Base-by-base conservation (phyloP, 2,329 filamentous ascomycete genomes). In the Monosporascus ibericus region DNA sequence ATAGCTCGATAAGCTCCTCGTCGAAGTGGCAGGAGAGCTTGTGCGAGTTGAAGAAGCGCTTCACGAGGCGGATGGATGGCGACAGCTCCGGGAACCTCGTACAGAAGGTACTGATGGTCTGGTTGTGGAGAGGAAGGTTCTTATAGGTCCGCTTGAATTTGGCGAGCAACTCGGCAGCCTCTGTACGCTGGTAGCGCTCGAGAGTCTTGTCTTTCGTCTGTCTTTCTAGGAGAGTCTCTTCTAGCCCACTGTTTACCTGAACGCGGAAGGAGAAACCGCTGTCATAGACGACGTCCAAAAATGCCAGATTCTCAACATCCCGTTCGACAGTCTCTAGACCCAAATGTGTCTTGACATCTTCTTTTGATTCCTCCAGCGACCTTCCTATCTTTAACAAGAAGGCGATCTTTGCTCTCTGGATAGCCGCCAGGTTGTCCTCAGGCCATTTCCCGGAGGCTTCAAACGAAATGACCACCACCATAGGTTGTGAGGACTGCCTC, bases 361-460 rank as follows among this genome's bases (percentile, higher is more conserved):
- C 75, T 25, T 85, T 81, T 3, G 76, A 71, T 18, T 81, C 77
- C 51, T 81, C 77, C 2, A 99, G 73, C 3, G 90, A 78, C 49
- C 86, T 83, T 48, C 85, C 84, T 52, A 96, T 84, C 61, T 85
- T 82, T 3, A 96, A 72, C 4, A 94, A 76, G 65, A 99, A 95
- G 3, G 95, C 94, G 39, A 95, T 81, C 70, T 99, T 99, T 14
- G 91, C 92, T 64, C 91, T 84, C 68, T 99, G 94, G 52, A 97
- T 96, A 5, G 92, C 92, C 3, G 82, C 82, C 8, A 97, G 72
- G 64, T 95, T 90, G 65, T 97, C 24, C 42, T 46, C 92, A 0
- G 94, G 94, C 94, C 94, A 99, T 60, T 90, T 87, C 46, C 85
- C 86, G 6, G 94, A 97, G 5, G 88, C 89, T 72, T 99, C 94